Conservation (phyloP, 2,329 filamentous ascomycete genomes). For the Botrytis cinerea region DNA sequence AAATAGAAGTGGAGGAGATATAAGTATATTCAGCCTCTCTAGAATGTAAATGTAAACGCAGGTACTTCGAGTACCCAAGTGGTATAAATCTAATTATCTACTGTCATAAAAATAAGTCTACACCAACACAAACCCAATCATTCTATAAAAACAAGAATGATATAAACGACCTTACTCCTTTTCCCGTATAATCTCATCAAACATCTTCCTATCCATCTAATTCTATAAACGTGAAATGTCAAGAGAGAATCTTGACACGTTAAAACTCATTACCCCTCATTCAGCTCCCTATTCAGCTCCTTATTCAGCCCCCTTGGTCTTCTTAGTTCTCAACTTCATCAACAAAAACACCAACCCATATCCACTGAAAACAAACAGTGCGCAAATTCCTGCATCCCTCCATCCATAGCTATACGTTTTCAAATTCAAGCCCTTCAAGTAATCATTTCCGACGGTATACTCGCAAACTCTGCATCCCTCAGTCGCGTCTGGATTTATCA, state of each 20-base stretch:
- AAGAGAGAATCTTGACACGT: not conserved
- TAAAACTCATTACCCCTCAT: not conserved
- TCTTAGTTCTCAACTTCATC: conserved; percentile 53
- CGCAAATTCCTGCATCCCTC: conserved; percentile 60
- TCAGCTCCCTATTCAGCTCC: conserved; percentile 19
- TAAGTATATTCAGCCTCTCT: conserved; percentile 15
- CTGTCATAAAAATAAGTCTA: not conserved
- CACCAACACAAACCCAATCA: conserved; percentile 5
- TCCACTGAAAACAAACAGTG: conserved; percentile 46
- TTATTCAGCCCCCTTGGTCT: conserved; percentile 47
- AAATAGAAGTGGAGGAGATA: not conserved
- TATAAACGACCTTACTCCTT: not conserved
- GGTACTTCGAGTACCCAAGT: not conserved
- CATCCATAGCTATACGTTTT: conserved; percentile 64
- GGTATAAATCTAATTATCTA: conserved; percentile 10
- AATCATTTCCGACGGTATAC: conserved; percentile 60
- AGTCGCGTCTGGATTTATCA: conserved; percentile 62
- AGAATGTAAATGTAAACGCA: conserved; percentile 3
- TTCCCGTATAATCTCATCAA: not conserved
- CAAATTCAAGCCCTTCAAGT: conserved; percentile 60
- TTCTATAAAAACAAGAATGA: conserved; percentile 4
- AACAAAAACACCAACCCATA: conserved; percentile 49
- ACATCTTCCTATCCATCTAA: not conserved
- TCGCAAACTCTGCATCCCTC: conserved; percentile 61
- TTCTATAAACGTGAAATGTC: not conserved